These are phyloP conservation scores for Amorphotheca resinae DNA, from an alignment of 495 filamentous ascomycete genomes.

Conservation along the genomic window DNA sequence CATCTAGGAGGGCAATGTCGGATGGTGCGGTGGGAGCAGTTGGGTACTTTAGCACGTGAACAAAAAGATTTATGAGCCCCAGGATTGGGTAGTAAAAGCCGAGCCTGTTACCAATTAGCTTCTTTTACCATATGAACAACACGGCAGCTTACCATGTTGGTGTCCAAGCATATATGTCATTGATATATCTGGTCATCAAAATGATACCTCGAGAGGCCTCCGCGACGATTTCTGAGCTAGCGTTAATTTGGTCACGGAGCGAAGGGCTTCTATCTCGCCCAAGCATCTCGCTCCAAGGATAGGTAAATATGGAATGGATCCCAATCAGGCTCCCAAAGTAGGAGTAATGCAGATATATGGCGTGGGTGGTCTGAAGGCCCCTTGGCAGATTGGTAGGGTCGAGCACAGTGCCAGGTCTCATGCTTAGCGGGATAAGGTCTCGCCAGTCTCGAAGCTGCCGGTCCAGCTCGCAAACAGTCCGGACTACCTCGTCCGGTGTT, in stretches of 20 bases:
- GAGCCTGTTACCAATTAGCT: neutral
- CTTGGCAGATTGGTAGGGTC: neutral
- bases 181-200: conserved; percentile 8
- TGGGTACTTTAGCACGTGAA: conserved; percentile 9
- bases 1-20: conserved; percentile 1
- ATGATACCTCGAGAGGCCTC: conserved; percentile 8
- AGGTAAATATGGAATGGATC: neutral
- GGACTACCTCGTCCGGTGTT: neutral
- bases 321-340: conserved; percentile 1
- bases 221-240: conserved; percentile 1
- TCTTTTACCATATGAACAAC: conserved; percentile 3
- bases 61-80: conserved; percentile 8
- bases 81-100: neutral
- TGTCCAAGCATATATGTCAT: no score
- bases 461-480: neutral
- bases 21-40: neutral
- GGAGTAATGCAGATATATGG: neutral
- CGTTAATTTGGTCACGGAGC: neutral
- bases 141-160: no score
- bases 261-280: neutral
- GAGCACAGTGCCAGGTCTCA: neutral
- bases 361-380: neutral
- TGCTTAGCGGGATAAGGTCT: neutral
- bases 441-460: neutral
- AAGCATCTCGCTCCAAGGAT: neutral